phyloP scores from a whole-genome alignment of 495 filamentous ascomycete species.

The Clavariopsis aquatica region DNA sequence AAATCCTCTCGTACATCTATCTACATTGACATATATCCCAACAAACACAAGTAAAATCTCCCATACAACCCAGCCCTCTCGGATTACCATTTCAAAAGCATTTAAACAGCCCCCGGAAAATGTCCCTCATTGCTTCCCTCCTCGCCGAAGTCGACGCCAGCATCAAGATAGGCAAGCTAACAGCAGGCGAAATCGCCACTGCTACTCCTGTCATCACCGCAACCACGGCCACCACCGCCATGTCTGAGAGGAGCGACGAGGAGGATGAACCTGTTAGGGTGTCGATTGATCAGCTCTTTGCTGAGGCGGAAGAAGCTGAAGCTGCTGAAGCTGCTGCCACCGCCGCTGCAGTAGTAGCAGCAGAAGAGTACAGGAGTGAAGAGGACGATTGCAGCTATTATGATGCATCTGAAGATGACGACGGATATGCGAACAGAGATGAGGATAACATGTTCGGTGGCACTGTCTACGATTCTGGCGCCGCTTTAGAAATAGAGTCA shows the following conservation, averaged over 20 bases:
- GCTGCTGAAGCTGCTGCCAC: too few species aligned
- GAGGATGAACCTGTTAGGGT: neutral
- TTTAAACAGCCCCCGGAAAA: neutral
- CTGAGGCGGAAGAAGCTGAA: neutral
- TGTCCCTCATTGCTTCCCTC: neutral
- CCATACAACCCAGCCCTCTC: neutral
- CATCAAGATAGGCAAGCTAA: neutral
- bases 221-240: neutral
- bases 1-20: too few species aligned
- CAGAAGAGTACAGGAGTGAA: too few species aligned
- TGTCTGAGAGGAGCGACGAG: too few species aligned
- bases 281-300: neutral
- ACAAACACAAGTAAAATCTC: neutral
- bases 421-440: too few species aligned
- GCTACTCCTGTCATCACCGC: neutral
- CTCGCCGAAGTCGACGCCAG: neutral
- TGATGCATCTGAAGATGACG: too few species aligned
- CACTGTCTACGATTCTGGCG: too few species aligned
- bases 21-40: neutral
- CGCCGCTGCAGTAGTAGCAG: too few species aligned
- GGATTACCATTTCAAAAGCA: neutral
- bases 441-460: too few species aligned
- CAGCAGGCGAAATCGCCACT: neutral
- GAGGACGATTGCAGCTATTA: too few species aligned
- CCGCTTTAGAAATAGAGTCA: too few species aligned